Percentiles rank a stretch among this genome's conserved stretches.
Evolutionary conservation across 768 basidiomycete genomes (phyloP).

Genomic region (Gymnopilus junonius): DNA sequence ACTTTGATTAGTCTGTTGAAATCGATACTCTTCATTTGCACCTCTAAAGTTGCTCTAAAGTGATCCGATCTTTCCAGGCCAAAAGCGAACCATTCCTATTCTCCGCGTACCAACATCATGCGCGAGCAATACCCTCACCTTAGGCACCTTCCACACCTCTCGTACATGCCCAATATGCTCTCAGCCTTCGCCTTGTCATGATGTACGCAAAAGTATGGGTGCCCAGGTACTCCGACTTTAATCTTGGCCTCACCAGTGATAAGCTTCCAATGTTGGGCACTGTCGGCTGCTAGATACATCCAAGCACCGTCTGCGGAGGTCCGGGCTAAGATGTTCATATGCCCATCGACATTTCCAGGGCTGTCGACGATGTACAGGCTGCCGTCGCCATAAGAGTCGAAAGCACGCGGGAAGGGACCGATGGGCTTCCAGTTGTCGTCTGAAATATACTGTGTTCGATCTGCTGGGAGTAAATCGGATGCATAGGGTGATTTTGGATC

Average conservation of each 20-base stretch:
- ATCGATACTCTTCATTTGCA: too few relatives aligned
- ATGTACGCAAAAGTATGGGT: slow-evolving; percentile 46
- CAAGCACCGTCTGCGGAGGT: slow-evolving; percentile 59
- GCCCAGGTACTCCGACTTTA: slow-evolving; percentile 31
- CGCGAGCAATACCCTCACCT: slow-evolving; percentile 52
- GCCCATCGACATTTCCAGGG: slow-evolving; percentile 58
- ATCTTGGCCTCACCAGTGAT: slow-evolving; percentile 49
- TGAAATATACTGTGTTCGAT: slow-evolving; percentile 42
- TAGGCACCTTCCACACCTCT: slow-evolving; percentile 37
- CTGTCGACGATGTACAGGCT: slow-evolving; percentile 62
- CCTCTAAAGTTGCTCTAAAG: neutral
- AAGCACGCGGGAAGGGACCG: slow-evolving; percentile 53
- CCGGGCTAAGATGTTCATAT: slow-evolving; percentile 57
- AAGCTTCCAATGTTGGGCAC: slow-evolving; percentile 56
- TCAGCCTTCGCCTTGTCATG: slow-evolving; percentile 45
- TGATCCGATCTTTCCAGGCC: slow-evolving; percentile 39
- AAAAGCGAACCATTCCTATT: slow-evolving; percentile 48
- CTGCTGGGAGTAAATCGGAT: slow-evolving; percentile 37
- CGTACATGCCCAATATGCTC: slow-evolving; percentile 44
- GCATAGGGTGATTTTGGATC: slow-evolving; percentile 37
- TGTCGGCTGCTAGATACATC: slow-evolving; percentile 60
- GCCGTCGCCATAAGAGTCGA: slow-evolving; percentile 62
- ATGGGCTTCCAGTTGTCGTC: slow-evolving; percentile 39
- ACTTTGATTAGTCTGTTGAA: too few relatives aligned
- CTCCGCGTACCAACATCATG: slow-evolving; percentile 59